A percentile compares a stretch with the other conserved stretches of the same genome.
Conservation (phyloP, 495 filamentous ascomycete species). For the Hypoxylon cercidicola region DNA sequence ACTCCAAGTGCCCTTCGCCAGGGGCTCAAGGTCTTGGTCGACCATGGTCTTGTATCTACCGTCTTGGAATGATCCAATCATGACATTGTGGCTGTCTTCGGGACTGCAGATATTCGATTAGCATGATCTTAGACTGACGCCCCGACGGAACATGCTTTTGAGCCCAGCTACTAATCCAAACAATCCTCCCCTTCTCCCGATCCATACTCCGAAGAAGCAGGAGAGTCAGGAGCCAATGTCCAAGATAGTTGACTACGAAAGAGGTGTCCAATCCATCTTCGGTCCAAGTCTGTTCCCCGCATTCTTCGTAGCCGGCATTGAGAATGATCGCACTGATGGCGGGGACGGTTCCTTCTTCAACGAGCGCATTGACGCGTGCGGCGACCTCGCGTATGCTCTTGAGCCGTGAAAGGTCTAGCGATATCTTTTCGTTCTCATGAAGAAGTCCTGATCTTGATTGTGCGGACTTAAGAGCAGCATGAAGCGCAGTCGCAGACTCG, state of each 20-base stretch:
- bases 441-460: slow-evolving; percentile 15
- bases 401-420: slow-evolving; percentile 32
- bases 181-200: slow-evolving; percentile 48
- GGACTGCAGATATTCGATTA: slow-evolving; percentile 16
- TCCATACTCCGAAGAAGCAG: slow-evolving; percentile 54
- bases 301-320: slow-evolving; percentile 50
- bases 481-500: slow-evolving; percentile 32
- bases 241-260: slow-evolving; percentile 56
- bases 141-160: slow-evolving; percentile 42
- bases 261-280: slow-evolving; percentile 47
- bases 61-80: slow-evolving; percentile 8
- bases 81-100: slow-evolving; percentile 27
- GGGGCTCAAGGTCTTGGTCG: slow-evolving; percentile 21
- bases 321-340: slow-evolving; percentile 48
- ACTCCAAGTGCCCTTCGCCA: slow-evolving; percentile 47
- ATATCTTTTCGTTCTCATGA: slow-evolving; percentile 17
- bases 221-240: slow-evolving; percentile 52
- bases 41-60: slow-evolving; percentile 40
- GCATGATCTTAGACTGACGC: neutral
- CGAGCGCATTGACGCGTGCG: slow-evolving; percentile 28
- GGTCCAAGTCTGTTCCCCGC: slow-evolving; percentile 43
- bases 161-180: slow-evolving; percentile 50
- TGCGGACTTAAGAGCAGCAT: slow-evolving; percentile 38
- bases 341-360: slow-evolving; percentile 44
- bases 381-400: slow-evolving; percentile 17